Evolutionary conservation across 495 filamentous ascomycete species (phyloP), one percentile per base, ranked within the genome.

Genomic region (Podospora pseudocomata): DNA sequence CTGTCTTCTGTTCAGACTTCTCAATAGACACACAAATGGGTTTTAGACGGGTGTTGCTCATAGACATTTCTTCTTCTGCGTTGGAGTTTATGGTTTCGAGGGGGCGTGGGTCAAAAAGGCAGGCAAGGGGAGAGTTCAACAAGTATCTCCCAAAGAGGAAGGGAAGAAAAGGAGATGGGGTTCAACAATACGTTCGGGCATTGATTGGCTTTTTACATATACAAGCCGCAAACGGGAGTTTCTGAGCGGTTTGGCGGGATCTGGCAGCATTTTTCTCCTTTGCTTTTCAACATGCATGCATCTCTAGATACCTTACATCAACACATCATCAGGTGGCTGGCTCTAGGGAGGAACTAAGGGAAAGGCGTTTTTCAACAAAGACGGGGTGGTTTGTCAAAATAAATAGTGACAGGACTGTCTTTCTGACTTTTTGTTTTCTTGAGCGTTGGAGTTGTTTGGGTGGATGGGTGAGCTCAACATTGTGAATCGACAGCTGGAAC

Each of bases 1-100:
- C 27, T 72, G 18, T 72, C 68, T 16, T 75, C 70, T 5, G 58
- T 71, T 19, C 71, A 77, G 53, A 69, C 73, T 23, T 44, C 23
- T 26, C n/a, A 58, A 27, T 65, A 65, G 32, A 63, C 16, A 5
- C 60, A 63, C 20, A 28, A 63, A 2, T 23, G 23, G 28, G 27
- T 7, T 32, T 5, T 63, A 32, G 27, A 18, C n/a, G 2, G 11
- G 32, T 49, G n/a, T n/a, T 20, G 32, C 23, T 23, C 23, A 39
- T 63, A 28, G 60, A 62, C 4, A 20, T 26, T 23, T 58, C 55
- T 58, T 58, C 13, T 19, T 23, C 23, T 56, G 6, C 54, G n/a
- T 15, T 5, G 55, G 23, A 19, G n/a, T 58, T 58, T 20, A 57
- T 11, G 34, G 34, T 39, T 39, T 39, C 11, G 34, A 39, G 34